phyloP scores from a whole-genome alignment of 495 filamentous ascomycete species.

The Paragyromitra xinjiangensis region DNA sequence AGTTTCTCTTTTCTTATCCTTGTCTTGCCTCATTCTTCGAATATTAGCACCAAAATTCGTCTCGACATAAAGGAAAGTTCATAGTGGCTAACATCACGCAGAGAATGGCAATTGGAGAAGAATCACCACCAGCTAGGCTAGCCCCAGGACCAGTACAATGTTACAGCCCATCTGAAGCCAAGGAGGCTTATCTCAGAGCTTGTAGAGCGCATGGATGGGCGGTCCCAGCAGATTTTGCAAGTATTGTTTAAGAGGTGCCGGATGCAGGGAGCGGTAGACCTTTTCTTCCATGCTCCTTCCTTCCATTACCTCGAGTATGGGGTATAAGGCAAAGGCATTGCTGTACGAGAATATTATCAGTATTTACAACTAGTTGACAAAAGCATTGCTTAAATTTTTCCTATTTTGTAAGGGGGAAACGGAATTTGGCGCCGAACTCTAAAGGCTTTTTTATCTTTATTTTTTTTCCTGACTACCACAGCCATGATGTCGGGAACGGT shows the following conservation, averaged over 20 bases:
- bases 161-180: slow-evolving; percentile 75
- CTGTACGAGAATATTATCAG: neutral
- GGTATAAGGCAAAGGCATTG: neutral
- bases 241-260: slow-evolving; percentile 24
- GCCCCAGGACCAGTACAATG: slow-evolving; percentile 42
- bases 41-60: no score
- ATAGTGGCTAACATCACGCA: slow-evolving; percentile 8
- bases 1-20: neutral
- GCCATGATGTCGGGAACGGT: neutral
- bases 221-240: slow-evolving; percentile 62
- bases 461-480: neutral
- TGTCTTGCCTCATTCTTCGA: neutral
- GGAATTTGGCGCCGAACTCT: slow-evolving; percentile 27
- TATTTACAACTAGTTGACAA: slow-evolving; percentile 7
- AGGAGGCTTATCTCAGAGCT: slow-evolving; percentile 75
- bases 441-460: slow-evolving; percentile 9
- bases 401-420: slow-evolving; percentile 2
- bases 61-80: neutral
- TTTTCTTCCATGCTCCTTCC: neutral
- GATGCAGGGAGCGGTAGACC: neutral
- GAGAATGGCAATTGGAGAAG: slow-evolving; percentile 74
- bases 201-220: slow-evolving; percentile 73
- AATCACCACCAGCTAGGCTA: slow-evolving; percentile 78
- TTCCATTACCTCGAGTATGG: neutral
- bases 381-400: slow-evolving; percentile 22